Conservation (phyloP, 208 protist genomes). For the Angomonas deanei region DNA sequence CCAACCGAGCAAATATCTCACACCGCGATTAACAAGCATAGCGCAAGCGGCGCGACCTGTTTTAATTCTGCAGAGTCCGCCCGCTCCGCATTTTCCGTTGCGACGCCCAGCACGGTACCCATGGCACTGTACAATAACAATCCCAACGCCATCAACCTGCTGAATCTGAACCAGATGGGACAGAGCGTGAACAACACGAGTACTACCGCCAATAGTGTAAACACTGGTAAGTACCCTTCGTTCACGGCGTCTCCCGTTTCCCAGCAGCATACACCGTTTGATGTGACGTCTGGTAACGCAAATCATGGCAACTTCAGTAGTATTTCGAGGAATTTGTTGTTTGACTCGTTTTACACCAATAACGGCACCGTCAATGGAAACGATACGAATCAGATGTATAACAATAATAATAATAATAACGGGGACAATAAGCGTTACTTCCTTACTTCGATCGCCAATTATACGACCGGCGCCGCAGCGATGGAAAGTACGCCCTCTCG, state of each 20-base stretch:
- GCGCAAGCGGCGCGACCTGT: too few relatives aligned
- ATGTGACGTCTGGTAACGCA: not conserved
- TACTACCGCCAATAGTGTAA: not conserved
- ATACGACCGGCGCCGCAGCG: not conserved
- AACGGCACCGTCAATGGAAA: not conserved
- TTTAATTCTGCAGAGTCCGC: not conserved
- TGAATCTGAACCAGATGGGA: not conserved
- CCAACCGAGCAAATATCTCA: not conserved
- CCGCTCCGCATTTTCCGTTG: not conserved
- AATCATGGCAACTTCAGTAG: not conserved
- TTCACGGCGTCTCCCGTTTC: not conserved
- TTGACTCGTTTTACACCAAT: not conserved
- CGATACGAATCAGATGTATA: too few relatives aligned
- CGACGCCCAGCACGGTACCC: not conserved
- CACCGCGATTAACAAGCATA: too few relatives aligned
- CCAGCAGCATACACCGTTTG: not conserved
- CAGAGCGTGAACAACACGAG: not conserved
- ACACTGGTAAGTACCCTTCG: not conserved
- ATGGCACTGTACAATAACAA: not conserved
- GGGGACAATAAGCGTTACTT: not conserved
- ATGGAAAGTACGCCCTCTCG: too few relatives aligned
- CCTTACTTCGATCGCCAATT: not conserved
- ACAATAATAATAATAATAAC: conserved; percentile 1
- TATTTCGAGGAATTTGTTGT: not conserved
- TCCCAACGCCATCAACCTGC: not conserved